A percentile compares a stretch with the other conserved stretches of the same genome.
phyloP scores from a whole-genome alignment of 169 alveolate genomes.

The Cardiosporidium cionae region DNA sequence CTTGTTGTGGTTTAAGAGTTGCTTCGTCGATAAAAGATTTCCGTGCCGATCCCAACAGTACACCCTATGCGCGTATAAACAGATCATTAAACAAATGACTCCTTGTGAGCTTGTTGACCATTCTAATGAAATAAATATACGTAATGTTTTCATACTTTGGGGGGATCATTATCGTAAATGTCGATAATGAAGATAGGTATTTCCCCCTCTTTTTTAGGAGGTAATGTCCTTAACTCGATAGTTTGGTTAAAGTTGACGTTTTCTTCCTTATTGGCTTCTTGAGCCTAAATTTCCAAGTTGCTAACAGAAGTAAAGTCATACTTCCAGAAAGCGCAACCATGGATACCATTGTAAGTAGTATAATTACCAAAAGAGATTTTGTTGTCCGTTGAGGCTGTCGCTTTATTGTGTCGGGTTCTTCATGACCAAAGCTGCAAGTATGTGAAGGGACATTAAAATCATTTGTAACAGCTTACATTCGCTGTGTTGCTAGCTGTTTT shows the following conservation, averaged over 20 bases:
- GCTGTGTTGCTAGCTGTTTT: too few species aligned
- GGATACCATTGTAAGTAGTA: background rate
- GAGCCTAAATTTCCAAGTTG: conserved; percentile 1
- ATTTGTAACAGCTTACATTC: too few species aligned
- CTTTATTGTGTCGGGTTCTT: background rate
- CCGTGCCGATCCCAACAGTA: background rate
- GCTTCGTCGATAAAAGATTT: background rate
- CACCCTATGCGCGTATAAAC: background rate
- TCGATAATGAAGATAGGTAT: conserved; percentile 14
- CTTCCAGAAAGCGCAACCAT: too few species aligned
- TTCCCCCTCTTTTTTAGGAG: conserved; percentile 10
- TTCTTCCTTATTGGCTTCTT: conserved; percentile 11
- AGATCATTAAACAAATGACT: too few species aligned
- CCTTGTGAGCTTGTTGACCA: background rate
- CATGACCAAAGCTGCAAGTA: background rate
- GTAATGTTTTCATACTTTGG: too few species aligned
- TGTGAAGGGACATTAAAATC: too few species aligned
- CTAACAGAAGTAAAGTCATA: too few species aligned
- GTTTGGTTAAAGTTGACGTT: conserved; percentile 6
- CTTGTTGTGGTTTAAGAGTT: background rate
- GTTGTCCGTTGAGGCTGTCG: background rate
- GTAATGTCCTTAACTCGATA: conserved; percentile 8
- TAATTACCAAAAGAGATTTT: background rate
- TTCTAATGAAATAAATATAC: background rate
- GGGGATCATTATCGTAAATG: conserved; percentile 16